Percentiles rank a stretch among this genome's conserved stretches.
Evolutionary conservation across 805 yeast genomes (phyloP).

Genomic region (Pichia thaimueangensis): DNA sequence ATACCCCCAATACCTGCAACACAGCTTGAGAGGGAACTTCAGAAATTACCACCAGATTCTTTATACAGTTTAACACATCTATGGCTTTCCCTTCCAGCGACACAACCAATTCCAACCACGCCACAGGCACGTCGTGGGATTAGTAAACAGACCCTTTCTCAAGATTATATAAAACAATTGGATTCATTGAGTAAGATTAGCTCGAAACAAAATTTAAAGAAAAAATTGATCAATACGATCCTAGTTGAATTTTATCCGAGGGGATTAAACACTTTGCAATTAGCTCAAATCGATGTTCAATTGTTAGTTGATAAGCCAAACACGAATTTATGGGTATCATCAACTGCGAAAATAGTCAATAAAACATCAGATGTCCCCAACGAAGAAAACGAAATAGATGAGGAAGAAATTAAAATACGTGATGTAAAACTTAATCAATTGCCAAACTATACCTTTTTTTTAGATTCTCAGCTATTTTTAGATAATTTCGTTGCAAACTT

Average conservation of each 20-base stretch:
- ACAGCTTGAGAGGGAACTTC: slow-evolving; percentile 21
- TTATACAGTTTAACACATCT: slow-evolving; percentile 27
- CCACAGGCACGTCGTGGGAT: slow-evolving; percentile 18
- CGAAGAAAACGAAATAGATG: too few relatives aligned
- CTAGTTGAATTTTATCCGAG: slow-evolving; percentile 44
- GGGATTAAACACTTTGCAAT: slow-evolving; percentile 58
- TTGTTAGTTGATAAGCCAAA: slow-evolving; percentile 53
- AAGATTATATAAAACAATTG: slow-evolving; percentile 13
- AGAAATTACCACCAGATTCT: slow-evolving; percentile 25
- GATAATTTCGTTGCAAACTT: slow-evolving; percentile 42
- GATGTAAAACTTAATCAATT: slow-evolving; percentile 19
- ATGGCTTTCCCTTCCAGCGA: slow-evolving; percentile 29
- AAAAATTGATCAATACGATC: slow-evolving; percentile 38
- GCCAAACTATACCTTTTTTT: slow-evolving; percentile 29
- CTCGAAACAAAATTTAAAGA: slow-evolving; percentile 18
- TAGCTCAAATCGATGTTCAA: slow-evolving; percentile 67
- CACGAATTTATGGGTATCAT: slow-evolving; percentile 40
- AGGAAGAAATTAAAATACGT: slow-evolving; percentile 7
- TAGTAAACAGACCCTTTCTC: slow-evolving; percentile 15
- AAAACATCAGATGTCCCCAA: slow-evolving; percentile 2
- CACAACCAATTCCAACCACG: slow-evolving; percentile 24
- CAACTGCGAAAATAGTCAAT: slow-evolving; percentile 36
- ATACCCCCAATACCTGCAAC: slow-evolving; percentile 26
- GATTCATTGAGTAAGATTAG: slow-evolving; percentile 9
- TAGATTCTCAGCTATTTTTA: slow-evolving; percentile 48